phyloP scores from a whole-genome alignment of 2,329 filamentous ascomycete species.

The Aspergillus ustus region DNA sequence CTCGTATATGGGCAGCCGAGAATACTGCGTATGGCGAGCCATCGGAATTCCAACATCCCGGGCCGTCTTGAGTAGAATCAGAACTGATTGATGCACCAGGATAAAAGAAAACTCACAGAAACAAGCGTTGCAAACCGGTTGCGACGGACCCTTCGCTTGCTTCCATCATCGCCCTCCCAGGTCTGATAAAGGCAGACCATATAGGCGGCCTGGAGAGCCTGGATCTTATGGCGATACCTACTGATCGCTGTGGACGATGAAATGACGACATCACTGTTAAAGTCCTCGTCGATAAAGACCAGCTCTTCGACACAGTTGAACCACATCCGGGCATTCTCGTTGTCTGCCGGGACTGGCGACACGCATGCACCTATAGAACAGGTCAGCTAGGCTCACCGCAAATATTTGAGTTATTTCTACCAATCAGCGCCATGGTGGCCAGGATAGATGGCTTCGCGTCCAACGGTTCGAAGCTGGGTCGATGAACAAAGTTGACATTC shows the following conservation, averaged over 20 bases:
- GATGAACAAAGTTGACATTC: slow-evolving; percentile 42
- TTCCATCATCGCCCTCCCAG: slow-evolving; percentile 43
- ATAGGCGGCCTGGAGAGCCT: slow-evolving; percentile 44
- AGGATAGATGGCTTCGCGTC: slow-evolving; percentile 36
- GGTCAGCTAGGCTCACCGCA: neutral
- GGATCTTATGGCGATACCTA: slow-evolving; percentile 32
- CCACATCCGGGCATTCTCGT: slow-evolving; percentile 39
- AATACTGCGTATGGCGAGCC: slow-evolving; percentile 34
- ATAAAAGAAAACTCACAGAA: slow-evolving; percentile 34
- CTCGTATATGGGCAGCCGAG: slow-evolving; percentile 28
- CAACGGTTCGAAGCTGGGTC: slow-evolving; percentile 40
- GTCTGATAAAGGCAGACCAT: slow-evolving; percentile 47
- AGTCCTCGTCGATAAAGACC: slow-evolving; percentile 43
- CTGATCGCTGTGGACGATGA: neutral
- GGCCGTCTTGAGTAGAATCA: slow-evolving; percentile 24
- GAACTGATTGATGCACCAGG: neutral
- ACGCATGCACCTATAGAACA: slow-evolving; percentile 28
- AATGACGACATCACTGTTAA: slow-evolving; percentile 33
- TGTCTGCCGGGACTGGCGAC: slow-evolving; percentile 37
- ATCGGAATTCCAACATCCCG: slow-evolving; percentile 38
- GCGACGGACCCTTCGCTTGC: slow-evolving; percentile 42
- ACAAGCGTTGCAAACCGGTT: slow-evolving; percentile 42
- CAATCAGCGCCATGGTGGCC: slow-evolving; percentile 43
- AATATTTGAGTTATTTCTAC: slow-evolving; percentile 20
- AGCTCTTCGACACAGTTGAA: slow-evolving; percentile 47